Evolutionary conservation across 164 flowering plant genomes (phyloP).

Genomic region (Nelumbo lutea): DNA sequence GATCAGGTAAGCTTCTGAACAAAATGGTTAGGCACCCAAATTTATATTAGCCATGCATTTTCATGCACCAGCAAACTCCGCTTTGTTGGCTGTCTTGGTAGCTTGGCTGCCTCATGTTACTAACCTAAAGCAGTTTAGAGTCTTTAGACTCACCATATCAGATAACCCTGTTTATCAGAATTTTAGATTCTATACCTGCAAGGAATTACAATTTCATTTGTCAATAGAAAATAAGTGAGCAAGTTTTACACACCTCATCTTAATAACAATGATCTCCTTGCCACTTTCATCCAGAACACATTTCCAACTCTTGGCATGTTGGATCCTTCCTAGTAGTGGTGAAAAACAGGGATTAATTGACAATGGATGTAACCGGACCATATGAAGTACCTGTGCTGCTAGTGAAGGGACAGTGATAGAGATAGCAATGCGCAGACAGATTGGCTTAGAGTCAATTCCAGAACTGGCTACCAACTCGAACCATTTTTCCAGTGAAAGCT

Average conservation of each 20-base stretch:
- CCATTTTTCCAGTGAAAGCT: constrained; percentile 69
- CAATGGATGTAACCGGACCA: constrained; percentile 43
- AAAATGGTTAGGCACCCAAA: too few species aligned
- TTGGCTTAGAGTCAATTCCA: constrained; percentile 40
- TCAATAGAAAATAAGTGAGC: not conserved
- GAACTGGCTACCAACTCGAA: constrained; percentile 49
- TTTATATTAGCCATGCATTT: too few species aligned
- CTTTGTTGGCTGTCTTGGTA: too few species aligned
- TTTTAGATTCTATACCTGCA: not conserved
- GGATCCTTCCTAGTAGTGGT: constrained; percentile 39
- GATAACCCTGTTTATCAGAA: too few species aligned
- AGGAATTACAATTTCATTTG: not conserved
- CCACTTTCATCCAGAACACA: constrained; percentile 48
- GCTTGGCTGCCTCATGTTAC: too few species aligned
- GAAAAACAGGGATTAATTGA: constrained; percentile 46
- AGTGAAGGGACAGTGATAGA: constrained; percentile 60
- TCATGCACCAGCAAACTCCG: too few species aligned
- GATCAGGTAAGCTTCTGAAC: too few species aligned
- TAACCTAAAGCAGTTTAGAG: too few species aligned
- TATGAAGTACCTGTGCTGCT: constrained; percentile 44
- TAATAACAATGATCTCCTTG: constrained; percentile 56
- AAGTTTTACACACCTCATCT: constrained; percentile 60
- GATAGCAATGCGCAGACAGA: constrained; percentile 53
- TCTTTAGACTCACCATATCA: too few species aligned
- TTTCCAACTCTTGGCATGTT: constrained; percentile 44